phyloP scores from a whole-genome alignment of 768 basidiomycete species.

The Leucocoprinus sp. region DNA sequence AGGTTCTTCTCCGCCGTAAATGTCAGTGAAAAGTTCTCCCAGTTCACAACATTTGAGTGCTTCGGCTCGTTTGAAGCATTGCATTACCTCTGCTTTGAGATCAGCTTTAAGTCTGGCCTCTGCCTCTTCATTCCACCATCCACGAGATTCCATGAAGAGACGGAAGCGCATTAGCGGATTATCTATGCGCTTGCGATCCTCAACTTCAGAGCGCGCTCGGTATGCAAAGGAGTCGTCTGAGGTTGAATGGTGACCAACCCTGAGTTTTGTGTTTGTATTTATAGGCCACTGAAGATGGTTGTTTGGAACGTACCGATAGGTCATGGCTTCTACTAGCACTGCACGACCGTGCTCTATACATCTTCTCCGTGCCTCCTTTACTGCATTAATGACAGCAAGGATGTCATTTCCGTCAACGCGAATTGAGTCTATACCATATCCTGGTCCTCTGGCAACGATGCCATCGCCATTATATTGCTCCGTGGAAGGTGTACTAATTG shows the following conservation, averaged over 20 bases:
- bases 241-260: conserved; percentile 90
- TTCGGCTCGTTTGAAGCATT: conserved; percentile 74
- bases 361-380: conserved; percentile 60
- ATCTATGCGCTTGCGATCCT: conserved; percentile 85
- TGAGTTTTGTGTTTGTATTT: too few species aligned
- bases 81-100: conserved; percentile 67
- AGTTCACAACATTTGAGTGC: conserved; percentile 57
- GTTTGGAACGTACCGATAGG: conserved; percentile 55
- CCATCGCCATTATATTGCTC: conserved; percentile 93
- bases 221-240: conserved; percentile 97
- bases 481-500: conserved; percentile 84
- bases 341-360: conserved; percentile 76
- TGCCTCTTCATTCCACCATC: conserved; percentile 77
- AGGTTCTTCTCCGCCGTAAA: conserved; percentile 79
- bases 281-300: too few species aligned
- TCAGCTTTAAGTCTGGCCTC: conserved; percentile 65
- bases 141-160: conserved; percentile 71
- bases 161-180: conserved; percentile 83
- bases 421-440: conserved; percentile 86
- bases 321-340: conserved; percentile 85
- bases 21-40: conserved; percentile 78
- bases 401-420: conserved; percentile 93
- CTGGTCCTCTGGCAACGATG: conserved; percentile 85
- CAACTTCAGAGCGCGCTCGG: conserved; percentile 81
- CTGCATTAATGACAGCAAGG: conserved; percentile 70